Base-by-base conservation (phyloP, 768 basidiomycete genomes). In the Dendrothele bispora region DNA sequence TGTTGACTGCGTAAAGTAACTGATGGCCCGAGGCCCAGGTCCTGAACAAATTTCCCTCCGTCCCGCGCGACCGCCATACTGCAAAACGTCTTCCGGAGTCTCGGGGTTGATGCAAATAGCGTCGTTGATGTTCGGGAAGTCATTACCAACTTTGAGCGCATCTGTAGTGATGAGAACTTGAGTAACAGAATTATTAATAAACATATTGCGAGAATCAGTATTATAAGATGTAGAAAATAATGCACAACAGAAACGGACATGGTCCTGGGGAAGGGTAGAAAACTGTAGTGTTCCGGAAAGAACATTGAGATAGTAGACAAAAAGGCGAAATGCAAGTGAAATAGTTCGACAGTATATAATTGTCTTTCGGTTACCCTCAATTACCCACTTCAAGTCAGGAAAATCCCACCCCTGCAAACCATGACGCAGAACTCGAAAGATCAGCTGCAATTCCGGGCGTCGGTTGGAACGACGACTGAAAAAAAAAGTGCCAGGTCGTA, bases 111-210 rank as follows among this genome's bases (percentile, higher is more conserved):
- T 15, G n/a, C 34, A 40, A 3, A 55, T 30, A 8, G 46, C 51
- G 18, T 45, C 36, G 14, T 55, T 36, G 30, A 55, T 32, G 21
- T 36, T 44, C 12, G 47, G 46, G 6, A 49, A 39, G 39, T 55
- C 51, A 12, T 52, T 46, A 25, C 54, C 54, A 29, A 55, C 51
- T 21, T 45, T 47, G 4, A 55, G 37, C 5, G 41, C 47, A 28
- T 34, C 30, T 1, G 46, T 55, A 15, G 51, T 40, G 32, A 55
- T 52, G 32, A 52, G 39, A 12, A 52, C 39, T 39, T 48, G 54
- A 2, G 30, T n/a, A 6, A 20, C 18, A 5, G 51, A 40, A 48
- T 55, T 43, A 15, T 44, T 42, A 10, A 49, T 41, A n/a, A 50
- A 46, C 12, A 50, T 24, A 10, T 34, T 35, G 14, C 39, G 37